A percentile compares a stretch with the other conserved stretches of the same genome.
These are phyloP conservation scores for Uncinocarpus reesii DNA, from an alignment of 2,329 filamentous ascomycete species.

Conservation along the genomic window DNA sequence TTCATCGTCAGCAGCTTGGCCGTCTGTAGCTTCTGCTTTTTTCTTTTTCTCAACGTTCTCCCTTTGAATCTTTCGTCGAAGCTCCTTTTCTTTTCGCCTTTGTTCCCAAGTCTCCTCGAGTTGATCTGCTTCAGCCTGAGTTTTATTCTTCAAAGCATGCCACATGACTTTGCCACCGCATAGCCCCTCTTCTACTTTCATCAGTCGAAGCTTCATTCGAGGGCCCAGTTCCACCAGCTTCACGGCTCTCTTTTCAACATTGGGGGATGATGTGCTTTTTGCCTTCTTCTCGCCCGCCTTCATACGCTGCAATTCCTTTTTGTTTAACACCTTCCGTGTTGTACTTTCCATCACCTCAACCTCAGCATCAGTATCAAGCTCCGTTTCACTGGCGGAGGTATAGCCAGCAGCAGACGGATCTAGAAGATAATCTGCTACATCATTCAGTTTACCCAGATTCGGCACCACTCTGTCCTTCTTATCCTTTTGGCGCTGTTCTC, in stretches of 20 bases:
- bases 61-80: constrained; percentile 68
- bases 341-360: constrained; percentile 63
- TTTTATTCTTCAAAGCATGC: constrained; percentile 91
- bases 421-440: constrained; percentile 90
- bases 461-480: constrained; percentile 62
- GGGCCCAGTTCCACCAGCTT: constrained; percentile 89
- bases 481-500: constrained; percentile 63
- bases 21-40: constrained; percentile 48
- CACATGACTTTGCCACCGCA: constrained; percentile 89
- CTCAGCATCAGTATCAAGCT: constrained; percentile 88
- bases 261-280: constrained; percentile 36
- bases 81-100: constrained; percentile 68
- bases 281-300: constrained; percentile 38
- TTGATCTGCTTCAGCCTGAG: constrained; percentile 61
- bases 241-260: constrained; percentile 74
- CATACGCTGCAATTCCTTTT: constrained; percentile 41
- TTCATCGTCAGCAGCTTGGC: constrained; percentile 35
- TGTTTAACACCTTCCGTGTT: constrained; percentile 45
- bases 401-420: constrained; percentile 72
- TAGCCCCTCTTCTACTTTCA: constrained; percentile 91
- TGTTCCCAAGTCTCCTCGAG: constrained; percentile 76
- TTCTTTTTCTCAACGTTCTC: constrained; percentile 85
- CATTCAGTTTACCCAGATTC: constrained; percentile 80
- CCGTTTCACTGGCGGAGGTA: constrained; percentile 84
- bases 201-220: constrained; percentile 75